These are phyloP conservation scores for Alternaria metachromatica DNA, from an alignment of 2,329 filamentous ascomycete genomes.

Conservation along the genomic window DNA sequence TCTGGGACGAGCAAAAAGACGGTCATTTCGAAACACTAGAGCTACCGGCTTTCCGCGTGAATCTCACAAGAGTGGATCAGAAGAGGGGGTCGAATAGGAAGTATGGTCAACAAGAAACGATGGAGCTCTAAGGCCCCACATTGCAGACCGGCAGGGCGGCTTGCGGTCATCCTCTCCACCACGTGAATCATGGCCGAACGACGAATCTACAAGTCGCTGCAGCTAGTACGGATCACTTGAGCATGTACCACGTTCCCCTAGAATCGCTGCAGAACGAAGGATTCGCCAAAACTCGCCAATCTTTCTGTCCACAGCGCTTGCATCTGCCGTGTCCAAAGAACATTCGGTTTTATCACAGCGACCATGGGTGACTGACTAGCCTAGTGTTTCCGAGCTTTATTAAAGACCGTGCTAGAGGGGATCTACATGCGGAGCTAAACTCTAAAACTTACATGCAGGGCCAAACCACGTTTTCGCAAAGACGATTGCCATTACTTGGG, in stretches of 20 bases:
- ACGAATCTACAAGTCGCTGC: background rate
- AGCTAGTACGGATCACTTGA: background rate
- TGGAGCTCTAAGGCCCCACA: constrained; percentile 11
- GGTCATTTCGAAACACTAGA: constrained; percentile 34
- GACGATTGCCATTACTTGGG: background rate
- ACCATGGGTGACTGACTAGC: background rate
- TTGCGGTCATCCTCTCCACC: background rate
- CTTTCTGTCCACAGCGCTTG: background rate
- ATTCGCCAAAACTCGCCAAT: background rate
- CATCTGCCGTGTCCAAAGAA: background rate
- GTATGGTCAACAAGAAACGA: constrained; percentile 4
- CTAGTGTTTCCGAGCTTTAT: background rate
- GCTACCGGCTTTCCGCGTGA: constrained; percentile 43
- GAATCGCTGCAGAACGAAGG: background rate
- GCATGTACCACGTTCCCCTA: background rate
- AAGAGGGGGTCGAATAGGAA: background rate
- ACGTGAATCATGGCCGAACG: background rate
- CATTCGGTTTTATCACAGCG: background rate
- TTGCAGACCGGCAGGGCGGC: background rate
- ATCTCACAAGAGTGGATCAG: constrained; percentile 20
- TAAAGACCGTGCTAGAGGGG: background rate
- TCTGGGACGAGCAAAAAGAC: constrained; percentile 39
- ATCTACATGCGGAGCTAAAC: background rate
- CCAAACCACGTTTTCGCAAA: background rate
- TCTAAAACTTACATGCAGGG: background rate